A percentile compares a stretch with the other conserved stretches of the same genome.
phyloP scores from a whole-genome alignment of 2,329 filamentous ascomycete species.

The Magnaporthiopsis incrustans region DNA sequence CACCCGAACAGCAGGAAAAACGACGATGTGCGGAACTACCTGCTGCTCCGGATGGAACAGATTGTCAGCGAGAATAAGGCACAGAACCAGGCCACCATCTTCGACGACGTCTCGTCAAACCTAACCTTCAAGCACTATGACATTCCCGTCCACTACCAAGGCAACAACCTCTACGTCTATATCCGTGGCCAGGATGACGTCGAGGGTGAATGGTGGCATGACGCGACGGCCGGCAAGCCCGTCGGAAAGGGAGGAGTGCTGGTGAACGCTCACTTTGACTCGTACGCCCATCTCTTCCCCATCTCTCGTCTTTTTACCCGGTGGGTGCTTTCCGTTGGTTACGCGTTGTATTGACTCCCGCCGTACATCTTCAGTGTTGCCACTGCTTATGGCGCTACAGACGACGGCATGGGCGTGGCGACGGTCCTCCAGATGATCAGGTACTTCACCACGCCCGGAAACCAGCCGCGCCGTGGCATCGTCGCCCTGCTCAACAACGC shows the following conservation, averaged over 20 bases:
- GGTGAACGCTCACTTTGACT: constrained; percentile 91
- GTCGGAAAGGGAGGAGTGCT: constrained; percentile 68
- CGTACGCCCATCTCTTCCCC: constrained; percentile 28
- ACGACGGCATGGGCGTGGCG: constrained; percentile 88
- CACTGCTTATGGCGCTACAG: constrained; percentile 86
- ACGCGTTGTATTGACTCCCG: constrained; percentile 5
- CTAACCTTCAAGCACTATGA: constrained; percentile 50
- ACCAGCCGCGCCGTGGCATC: constrained; percentile 71
- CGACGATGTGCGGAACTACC: constrained; percentile 68
- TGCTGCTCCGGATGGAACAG: constrained; percentile 60
- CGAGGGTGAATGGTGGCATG: constrained; percentile 64
- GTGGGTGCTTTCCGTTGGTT: not conserved
- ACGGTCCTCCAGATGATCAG: constrained; percentile 76
- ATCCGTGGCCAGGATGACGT: constrained; percentile 75
- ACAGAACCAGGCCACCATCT: constrained; percentile 43
- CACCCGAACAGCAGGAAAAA: constrained; percentile 84
- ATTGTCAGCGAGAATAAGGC: constrained; percentile 59
- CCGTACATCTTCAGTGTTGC: constrained; percentile 46
- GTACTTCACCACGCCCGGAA: constrained; percentile 67
- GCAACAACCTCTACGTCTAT: constrained; percentile 86
- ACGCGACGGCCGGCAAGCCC: constrained; percentile 33
- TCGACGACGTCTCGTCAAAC: constrained; percentile 74
- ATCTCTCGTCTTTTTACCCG: not conserved
- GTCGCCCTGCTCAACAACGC: constrained; percentile 88
- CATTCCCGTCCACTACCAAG: constrained; percentile 71